Evolutionary conservation across 192 early-diverging fungal species (phyloP), one percentile per base, ranked within the genome.

Genomic region (Geranomyces michiganensis): DNA sequence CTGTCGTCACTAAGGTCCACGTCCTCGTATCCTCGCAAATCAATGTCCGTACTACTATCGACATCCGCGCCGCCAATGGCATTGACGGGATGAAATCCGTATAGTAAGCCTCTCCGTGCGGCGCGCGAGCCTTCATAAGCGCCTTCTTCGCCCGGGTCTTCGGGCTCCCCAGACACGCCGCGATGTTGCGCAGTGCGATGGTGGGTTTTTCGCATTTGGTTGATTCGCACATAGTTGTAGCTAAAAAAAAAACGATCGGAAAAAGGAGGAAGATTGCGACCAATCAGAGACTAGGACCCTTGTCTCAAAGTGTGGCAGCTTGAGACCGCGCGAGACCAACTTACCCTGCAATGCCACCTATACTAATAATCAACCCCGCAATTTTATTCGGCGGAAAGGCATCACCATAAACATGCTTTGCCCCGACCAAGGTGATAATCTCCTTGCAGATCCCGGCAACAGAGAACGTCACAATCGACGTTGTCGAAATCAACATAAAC

Each of bases 391-490:
- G 26, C 8, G 93, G 92, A 74, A 94, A 85, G 14, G 84, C 74
- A 70, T 97, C 96, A n/a, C 88, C 86, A 78, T 96, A 97, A 22
- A 94, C 81, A 26, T 91, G 10, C 8, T 82, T 76, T 0, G 92
- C 91, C 0, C 91, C 77, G 10, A 85, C 75, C 19, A 97, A 88
- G 26, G 94, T 95, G 12, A 90, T 76, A 0, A 97, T 90, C 75
- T 97, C 96, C 84, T 92, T 88, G 45, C 82, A 69, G 41, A 82
- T 95, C 19, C 96, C 96, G 4, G 90, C 90, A 0, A 96, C 89
- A n/a, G 93, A 94, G 44, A 97, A 79, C 0, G 95, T 91, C 5
- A 97, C 85, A 2, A 93, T 93, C 6, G 89, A 92, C 0, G 93
- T 96, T 51, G 84, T 78, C 12, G 90, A 81, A 73, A 97, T 95